Conservation (phyloP, 2,329 filamentous ascomycete genomes). For the Fusarium oxysporum region DNA sequence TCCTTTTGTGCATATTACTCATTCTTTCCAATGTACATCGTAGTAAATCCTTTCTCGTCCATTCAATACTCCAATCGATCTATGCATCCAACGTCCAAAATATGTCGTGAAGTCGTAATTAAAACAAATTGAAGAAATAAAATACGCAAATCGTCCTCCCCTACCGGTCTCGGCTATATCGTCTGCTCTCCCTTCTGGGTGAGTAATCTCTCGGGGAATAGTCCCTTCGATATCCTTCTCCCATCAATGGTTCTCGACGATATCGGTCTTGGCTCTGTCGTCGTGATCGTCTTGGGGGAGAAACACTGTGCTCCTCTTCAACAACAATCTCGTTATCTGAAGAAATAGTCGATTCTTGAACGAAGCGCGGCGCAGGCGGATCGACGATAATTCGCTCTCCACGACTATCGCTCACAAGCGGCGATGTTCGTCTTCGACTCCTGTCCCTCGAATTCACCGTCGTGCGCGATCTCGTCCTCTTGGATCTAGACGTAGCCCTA, state of each 20-base stretch:
- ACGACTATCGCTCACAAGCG: conserved; percentile 28
- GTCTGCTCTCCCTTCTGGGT: conserved; percentile 37
- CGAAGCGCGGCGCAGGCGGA: conserved; percentile 47
- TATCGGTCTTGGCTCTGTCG: conserved; percentile 41
- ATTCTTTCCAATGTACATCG: neutral
- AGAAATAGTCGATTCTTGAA: conserved; percentile 41
- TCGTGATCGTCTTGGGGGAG: conserved; percentile 39
- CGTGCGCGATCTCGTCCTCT: conserved; percentile 41
- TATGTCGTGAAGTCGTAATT: conserved; percentile 32
- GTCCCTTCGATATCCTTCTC: conserved; percentile 35
- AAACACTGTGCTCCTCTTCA: conserved; percentile 50
- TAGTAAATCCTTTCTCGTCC: neutral
- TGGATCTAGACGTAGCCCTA: conserved; percentile 31
- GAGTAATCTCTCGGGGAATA: conserved; percentile 41
- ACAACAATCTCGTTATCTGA: conserved; percentile 55
- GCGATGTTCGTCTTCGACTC: conserved; percentile 35
- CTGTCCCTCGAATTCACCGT: conserved; percentile 33
- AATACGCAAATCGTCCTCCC: neutral
- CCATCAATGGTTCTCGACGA: conserved; percentile 41
- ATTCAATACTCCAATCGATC: neutral
- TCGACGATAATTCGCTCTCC: conserved; percentile 45
- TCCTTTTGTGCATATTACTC: neutral
- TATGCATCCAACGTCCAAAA: conserved; percentile 22
- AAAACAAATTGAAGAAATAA: conserved; percentile 9
- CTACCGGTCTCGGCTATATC: conserved; percentile 36